A percentile compares a stretch with the other conserved stretches of the same genome.
phyloP scores from a whole-genome alignment of 2,329 filamentous ascomycete genomes.

The Phoma herbarum region DNA sequence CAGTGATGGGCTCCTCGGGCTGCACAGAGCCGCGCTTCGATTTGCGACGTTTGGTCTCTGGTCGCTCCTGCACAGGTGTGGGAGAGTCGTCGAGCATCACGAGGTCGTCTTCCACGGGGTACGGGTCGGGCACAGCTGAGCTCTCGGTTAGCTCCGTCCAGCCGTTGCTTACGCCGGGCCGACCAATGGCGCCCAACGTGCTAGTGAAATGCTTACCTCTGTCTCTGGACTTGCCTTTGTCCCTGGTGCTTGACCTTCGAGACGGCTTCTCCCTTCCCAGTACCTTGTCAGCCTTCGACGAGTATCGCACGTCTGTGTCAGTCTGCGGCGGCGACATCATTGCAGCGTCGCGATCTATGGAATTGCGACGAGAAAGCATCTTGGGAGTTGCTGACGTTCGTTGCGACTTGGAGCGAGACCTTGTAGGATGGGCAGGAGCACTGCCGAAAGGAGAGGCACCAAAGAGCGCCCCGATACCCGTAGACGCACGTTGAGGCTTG shows the following conservation, averaged over 20 bases:
- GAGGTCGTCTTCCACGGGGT: conserved; percentile 69
- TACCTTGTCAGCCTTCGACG: conserved; percentile 80
- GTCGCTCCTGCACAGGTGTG: conserved; percentile 41
- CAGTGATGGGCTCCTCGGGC: conserved; percentile 47
- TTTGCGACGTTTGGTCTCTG: conserved; percentile 51
- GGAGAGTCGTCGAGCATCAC: conserved; percentile 59
- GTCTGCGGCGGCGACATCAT: conserved; percentile 78
- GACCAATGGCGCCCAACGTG: conserved; percentile 33
- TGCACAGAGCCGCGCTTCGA: conserved; percentile 53
- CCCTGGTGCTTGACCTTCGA: conserved; percentile 54
- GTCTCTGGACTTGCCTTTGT: conserved; percentile 61
- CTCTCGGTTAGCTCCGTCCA: conserved; percentile 42
- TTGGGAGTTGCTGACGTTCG: conserved; percentile 66
- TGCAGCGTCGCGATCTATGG: conserved; percentile 71
- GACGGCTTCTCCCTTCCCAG: conserved; percentile 65
- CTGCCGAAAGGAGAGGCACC: conserved; percentile 49
- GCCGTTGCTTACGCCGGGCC: conserved; percentile 48
- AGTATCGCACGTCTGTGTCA: conserved; percentile 65
- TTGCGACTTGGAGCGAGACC: conserved; percentile 72
- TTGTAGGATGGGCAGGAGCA: conserved; percentile 57
- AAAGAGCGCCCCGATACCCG: conserved; percentile 71
- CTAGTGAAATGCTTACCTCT: conserved; percentile 53
- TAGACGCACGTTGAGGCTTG: conserved; percentile 64
- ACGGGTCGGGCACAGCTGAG: conserved; percentile 62
- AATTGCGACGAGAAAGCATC: conserved; percentile 72